These are phyloP conservation scores for Hypoxylon sp. DNA, from an alignment of 2,329 filamentous ascomycete species.

Conservation along the genomic window DNA sequence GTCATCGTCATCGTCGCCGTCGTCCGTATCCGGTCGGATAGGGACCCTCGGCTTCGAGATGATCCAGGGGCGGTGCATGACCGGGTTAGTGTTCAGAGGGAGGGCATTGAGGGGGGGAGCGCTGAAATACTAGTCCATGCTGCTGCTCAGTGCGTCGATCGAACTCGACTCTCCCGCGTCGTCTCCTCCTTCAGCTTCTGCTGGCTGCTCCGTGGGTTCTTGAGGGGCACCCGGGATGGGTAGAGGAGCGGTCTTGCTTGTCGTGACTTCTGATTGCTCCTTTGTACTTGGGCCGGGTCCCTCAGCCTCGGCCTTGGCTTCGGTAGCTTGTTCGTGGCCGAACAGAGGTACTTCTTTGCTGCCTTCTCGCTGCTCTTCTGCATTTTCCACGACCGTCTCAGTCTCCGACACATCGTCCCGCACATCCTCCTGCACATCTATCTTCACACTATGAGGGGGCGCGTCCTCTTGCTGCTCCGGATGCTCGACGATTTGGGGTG, in stretches of 20 bases:
- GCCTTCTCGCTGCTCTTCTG: slow-evolving; percentile 30
- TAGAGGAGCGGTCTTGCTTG: slow-evolving; percentile 12
- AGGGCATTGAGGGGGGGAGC: not conserved
- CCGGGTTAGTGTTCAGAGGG: not conserved
- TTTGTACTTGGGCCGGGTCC: slow-evolving; percentile 45
- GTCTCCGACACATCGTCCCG: slow-evolving; percentile 37
- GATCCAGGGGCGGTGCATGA: not conserved
- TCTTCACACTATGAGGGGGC: slow-evolving; percentile 31
- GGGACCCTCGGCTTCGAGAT: not conserved
- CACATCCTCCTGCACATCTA: slow-evolving; percentile 41
- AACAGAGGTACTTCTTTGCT: slow-evolving; percentile 42
- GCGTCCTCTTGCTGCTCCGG: slow-evolving; percentile 30
- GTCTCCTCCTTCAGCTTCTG: slow-evolving; percentile 10
- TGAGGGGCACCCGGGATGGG: slow-evolving; percentile 5
- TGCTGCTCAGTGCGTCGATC: slow-evolving; percentile 22
- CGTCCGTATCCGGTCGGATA: no score
- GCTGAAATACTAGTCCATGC: slow-evolving; percentile 44
- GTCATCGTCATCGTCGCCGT: not conserved
- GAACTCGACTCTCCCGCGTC: slow-evolving; percentile 25
- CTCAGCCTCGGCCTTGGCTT: slow-evolving; percentile 43
- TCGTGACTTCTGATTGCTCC: slow-evolving; percentile 36
- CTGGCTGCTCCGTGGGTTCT: slow-evolving; percentile 18
- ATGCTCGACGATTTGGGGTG: slow-evolving; percentile 34
- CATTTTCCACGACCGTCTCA: slow-evolving; percentile 36
- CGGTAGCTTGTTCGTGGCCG: slow-evolving; percentile 42